Conservation (phyloP, 73 alveolate genomes). For the Stentor roeselii region DNA sequence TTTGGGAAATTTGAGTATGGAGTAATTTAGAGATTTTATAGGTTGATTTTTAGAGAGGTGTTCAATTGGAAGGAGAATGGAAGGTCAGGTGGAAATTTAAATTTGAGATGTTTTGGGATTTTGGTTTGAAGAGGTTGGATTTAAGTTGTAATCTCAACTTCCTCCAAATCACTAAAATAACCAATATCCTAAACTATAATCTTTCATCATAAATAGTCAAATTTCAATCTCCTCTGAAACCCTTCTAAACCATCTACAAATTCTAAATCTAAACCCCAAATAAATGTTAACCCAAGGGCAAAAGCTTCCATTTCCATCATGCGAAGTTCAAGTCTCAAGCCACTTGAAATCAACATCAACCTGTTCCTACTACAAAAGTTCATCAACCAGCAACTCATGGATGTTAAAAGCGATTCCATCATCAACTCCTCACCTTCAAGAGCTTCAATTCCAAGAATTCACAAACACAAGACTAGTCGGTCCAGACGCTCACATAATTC, state of each 20-base stretch:
- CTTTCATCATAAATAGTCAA: no score
- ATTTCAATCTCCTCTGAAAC: no score
- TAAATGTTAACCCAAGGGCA: neutral
- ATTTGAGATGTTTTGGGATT: no score
- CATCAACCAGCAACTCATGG: neutral
- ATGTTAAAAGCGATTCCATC: neutral
- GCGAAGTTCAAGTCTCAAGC: neutral
- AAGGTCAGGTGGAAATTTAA: no score
- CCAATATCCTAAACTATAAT: no score
- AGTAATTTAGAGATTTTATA: no score
- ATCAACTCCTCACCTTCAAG: slow-evolving; percentile 1
- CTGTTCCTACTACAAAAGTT: neutral
- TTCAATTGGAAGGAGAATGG: no score
- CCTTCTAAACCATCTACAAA: neutral
- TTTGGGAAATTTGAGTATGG: neutral
- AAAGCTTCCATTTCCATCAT: neutral
- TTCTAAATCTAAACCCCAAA: neutral
- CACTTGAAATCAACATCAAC: neutral
- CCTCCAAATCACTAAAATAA: no score
- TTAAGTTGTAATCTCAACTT: no score
- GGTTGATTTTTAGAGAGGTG: no score
- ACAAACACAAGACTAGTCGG: neutral
- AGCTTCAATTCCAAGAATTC: neutral
- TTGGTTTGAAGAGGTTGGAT: no score
- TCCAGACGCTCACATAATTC: neutral